Evolutionary conservation across 2,329 filamentous ascomycete genomes (phyloP).

Genomic region (Leptodontidium sp.): DNA sequence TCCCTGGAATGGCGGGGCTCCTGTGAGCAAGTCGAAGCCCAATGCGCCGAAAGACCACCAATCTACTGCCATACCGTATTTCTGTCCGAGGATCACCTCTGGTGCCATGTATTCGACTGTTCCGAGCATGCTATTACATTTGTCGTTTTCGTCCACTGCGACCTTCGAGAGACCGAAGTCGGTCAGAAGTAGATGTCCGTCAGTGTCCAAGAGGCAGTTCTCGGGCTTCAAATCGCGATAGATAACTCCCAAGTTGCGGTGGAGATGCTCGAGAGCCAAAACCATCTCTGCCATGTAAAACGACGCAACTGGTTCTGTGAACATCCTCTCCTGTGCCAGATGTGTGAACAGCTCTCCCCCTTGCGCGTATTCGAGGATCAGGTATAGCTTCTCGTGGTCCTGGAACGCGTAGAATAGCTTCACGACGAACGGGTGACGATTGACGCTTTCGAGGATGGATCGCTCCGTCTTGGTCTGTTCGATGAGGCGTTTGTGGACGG

Average conservation of each 20-base stretch:
- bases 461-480: slow-evolving; percentile 98
- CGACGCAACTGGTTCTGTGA: slow-evolving; percentile 84
- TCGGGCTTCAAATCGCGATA: slow-evolving; percentile 98
- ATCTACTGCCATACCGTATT: slow-evolving; percentile 94
- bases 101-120: slow-evolving; percentile 99
- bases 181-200: slow-evolving; percentile 92
- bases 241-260: slow-evolving; percentile 90
- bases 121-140: slow-evolving; percentile 90
- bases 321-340: slow-evolving; percentile 92
- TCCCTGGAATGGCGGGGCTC: slow-evolving; percentile 88
- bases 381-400: slow-evolving; percentile 95
- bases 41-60: slow-evolving; percentile 99
- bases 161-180: slow-evolving; percentile 98
- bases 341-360: slow-evolving; percentile 98
- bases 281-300: slow-evolving; percentile 99
- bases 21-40: slow-evolving; percentile 91
- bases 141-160: slow-evolving; percentile 72
- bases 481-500: slow-evolving; percentile 93
- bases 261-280: slow-evolving; percentile 90
- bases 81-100: slow-evolving; percentile 86
- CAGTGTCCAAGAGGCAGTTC: slow-evolving; percentile 90
- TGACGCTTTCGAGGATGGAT: slow-evolving; percentile 93
- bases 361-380: slow-evolving; percentile 97
- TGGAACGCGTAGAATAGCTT: slow-evolving; percentile 99
- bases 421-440: slow-evolving; percentile 95